These are phyloP conservation scores for Grosmannia serpens DNA, from an alignment of 2,329 filamentous ascomycete species.

Conservation along the genomic window DNA sequence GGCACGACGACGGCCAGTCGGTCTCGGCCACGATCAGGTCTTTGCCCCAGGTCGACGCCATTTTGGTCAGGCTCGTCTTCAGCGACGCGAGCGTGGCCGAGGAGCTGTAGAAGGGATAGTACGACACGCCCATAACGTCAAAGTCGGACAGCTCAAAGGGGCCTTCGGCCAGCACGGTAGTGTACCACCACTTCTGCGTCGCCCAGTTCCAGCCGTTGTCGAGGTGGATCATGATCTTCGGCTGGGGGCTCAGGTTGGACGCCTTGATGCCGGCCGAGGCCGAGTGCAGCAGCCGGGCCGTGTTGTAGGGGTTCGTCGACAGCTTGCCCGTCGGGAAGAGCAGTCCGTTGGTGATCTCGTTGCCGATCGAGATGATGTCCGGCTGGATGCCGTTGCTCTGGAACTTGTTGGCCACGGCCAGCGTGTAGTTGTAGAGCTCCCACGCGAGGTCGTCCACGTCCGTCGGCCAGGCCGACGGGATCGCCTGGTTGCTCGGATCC, in stretches of 20 bases:
- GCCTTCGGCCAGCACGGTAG: constrained; percentile 33
- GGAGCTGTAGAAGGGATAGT: constrained; percentile 59
- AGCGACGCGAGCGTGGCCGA: constrained; percentile 47
- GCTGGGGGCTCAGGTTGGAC: constrained; percentile 43
- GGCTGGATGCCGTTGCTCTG: constrained; percentile 34
- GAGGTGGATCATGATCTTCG: constrained; percentile 50
- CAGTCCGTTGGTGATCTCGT: constrained; percentile 58
- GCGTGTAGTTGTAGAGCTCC: constrained; percentile 59
- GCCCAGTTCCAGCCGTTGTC: constrained; percentile 66
- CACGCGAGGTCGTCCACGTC: constrained; percentile 46
- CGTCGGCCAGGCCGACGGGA: constrained; percentile 50
- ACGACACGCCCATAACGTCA: constrained; percentile 61
- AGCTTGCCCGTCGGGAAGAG: constrained; percentile 55
- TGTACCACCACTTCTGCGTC: constrained; percentile 51
- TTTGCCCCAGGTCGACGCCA: constrained; percentile 53
- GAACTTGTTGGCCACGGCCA: constrained; percentile 49
- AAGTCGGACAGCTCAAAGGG: constrained; percentile 36
- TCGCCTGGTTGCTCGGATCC: constrained; percentile 51
- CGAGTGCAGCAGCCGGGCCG: constrained; percentile 52
- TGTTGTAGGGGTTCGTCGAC: constrained; percentile 40
- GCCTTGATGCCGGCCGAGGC: constrained; percentile 55
- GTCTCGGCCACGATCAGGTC: constrained; percentile 58
- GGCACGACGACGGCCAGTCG: constrained; percentile 57
- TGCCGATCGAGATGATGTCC: constrained; percentile 56
- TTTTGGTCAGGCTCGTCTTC: constrained; percentile 41